phyloP scores from a whole-genome alignment of 2,329 filamentous ascomycete species.

The Aspergillus pseudoterreus region DNA sequence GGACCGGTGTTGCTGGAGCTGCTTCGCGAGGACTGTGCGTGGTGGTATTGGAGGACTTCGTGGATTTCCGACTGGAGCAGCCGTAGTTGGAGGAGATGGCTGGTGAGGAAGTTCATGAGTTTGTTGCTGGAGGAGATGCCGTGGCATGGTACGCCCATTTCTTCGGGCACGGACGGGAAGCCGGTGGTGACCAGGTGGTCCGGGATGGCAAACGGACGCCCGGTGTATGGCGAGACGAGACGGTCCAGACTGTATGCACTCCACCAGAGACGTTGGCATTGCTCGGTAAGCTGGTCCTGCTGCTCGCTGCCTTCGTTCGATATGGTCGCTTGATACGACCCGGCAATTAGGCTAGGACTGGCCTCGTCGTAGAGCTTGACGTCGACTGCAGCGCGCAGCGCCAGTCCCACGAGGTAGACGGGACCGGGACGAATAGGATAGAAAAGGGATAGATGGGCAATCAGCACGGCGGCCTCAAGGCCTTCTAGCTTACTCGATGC shows the following conservation, averaged over 20 bases:
- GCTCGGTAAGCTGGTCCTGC: conserved; percentile 70
- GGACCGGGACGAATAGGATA: background rate
- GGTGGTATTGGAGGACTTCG: background rate
- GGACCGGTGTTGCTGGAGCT: background rate
- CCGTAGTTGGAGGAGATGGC: background rate
- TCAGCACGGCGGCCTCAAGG: background rate
- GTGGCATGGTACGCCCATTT: background rate
- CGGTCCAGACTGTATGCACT: conserved; percentile 82
- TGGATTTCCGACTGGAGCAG: background rate
- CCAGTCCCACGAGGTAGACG: conserved; percentile 40
- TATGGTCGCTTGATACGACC: background rate
- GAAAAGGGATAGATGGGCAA: background rate
- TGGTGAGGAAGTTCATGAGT: background rate
- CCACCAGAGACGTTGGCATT: conserved; percentile 79
- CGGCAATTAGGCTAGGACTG: background rate
- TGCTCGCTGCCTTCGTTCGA: conserved; percentile 54
- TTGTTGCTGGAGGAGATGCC: background rate
- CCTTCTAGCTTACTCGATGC: background rate
- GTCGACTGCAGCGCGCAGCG: conserved; percentile 74
- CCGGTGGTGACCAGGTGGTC: conserved; percentile 7
- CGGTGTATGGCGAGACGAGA: conserved; percentile 78
- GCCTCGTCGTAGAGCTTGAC: conserved; percentile 62
- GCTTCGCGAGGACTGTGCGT: background rate
- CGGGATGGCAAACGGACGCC: conserved; percentile 52
- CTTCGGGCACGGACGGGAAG: conserved; percentile 1